Conservation (phyloP, 306 rosid genomes). For the Lotus japonicus region DNA sequence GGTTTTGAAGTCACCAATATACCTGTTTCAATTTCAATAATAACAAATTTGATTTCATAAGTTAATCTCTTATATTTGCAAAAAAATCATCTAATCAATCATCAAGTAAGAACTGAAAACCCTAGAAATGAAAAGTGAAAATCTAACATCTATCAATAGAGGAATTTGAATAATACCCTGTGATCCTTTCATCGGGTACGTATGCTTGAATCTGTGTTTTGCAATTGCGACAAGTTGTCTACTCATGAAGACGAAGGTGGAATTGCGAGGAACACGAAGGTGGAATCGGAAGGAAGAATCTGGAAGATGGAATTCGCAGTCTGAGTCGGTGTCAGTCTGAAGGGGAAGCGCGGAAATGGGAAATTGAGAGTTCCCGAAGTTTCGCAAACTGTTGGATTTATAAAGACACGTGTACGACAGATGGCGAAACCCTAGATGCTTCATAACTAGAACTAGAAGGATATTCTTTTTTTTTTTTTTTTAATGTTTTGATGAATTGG, state of each 20-base stretch:
- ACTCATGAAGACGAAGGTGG: slow-evolving; percentile 23
- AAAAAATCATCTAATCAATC: neutral
- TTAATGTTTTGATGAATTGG: too few species aligned
- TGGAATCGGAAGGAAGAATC: too few species aligned
- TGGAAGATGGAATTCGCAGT: too few species aligned
- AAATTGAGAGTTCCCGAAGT: too few species aligned
- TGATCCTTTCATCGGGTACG: slow-evolving; percentile 33
- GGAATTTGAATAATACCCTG: slow-evolving; percentile 32
- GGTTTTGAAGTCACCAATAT: slow-evolving; percentile 28
- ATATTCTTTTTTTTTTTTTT: too few species aligned
- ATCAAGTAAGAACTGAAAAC: too few species aligned
- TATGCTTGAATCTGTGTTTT: slow-evolving; percentile 35
- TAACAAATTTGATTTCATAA: neutral
- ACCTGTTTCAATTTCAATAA: slow-evolving; percentile 35
- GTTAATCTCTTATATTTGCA: neutral
- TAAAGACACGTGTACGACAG: too few species aligned
- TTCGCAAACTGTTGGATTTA: too few species aligned
- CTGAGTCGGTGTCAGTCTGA: too few species aligned
- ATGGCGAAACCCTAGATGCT: too few species aligned
- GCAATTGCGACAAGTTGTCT: slow-evolving; percentile 24
- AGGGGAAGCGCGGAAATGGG: too few species aligned
- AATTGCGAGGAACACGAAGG: neutral
- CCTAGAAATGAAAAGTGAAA: neutral
- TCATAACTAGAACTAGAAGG: too few species aligned
- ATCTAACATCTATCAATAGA: neutral